Conservation (phyloP, 2,329 filamentous ascomycete genomes). For the Colletotrichum spinosum region DNA sequence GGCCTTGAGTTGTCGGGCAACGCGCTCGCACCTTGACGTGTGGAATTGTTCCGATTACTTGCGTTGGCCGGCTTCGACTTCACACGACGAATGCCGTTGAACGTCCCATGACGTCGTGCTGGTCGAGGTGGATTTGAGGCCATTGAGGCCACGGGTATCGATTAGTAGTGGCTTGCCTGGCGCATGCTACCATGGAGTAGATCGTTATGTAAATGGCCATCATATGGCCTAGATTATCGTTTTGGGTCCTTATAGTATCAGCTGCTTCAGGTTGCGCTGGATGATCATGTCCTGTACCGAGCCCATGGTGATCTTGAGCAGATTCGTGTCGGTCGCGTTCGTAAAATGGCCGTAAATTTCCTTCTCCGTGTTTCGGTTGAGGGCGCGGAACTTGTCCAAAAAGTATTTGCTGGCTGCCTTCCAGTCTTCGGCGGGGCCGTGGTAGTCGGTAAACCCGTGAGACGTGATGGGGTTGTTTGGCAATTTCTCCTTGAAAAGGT, state of each 20-base stretch:
- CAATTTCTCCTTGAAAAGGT: conserved; percentile 84
- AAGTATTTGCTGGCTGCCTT: conserved; percentile 85
- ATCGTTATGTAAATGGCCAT: conserved; percentile 1
- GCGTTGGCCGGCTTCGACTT: neutral
- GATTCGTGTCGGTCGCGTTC: conserved; percentile 74
- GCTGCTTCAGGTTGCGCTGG: conserved; percentile 82
- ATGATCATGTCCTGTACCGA: conserved; percentile 91
- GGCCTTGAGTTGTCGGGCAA: neutral
- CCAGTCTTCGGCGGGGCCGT: conserved; percentile 76
- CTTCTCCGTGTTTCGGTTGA: conserved; percentile 77
- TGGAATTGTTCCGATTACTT: neutral
- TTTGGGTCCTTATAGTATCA: conserved; percentile 71
- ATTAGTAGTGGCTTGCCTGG: conserved; percentile 28
- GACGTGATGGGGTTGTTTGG: conserved; percentile 76
- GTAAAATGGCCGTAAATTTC: conserved; percentile 74
- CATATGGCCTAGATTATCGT: conserved; percentile 15
- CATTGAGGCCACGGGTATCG: conserved; percentile 31
- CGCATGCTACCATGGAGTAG: conserved; percentile 2
- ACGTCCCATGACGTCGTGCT: neutral
- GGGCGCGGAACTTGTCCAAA: conserved; percentile 81
- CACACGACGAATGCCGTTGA: conserved; percentile 1
- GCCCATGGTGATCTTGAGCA: conserved; percentile 87
- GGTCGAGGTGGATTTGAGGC: conserved; percentile 9
- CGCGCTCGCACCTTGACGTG: conserved; percentile 6
- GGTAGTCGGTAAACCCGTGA: conserved; percentile 83